Base-by-base conservation (phyloP, 345 rosid genomes). In the Anacardium occidentale region DNA sequence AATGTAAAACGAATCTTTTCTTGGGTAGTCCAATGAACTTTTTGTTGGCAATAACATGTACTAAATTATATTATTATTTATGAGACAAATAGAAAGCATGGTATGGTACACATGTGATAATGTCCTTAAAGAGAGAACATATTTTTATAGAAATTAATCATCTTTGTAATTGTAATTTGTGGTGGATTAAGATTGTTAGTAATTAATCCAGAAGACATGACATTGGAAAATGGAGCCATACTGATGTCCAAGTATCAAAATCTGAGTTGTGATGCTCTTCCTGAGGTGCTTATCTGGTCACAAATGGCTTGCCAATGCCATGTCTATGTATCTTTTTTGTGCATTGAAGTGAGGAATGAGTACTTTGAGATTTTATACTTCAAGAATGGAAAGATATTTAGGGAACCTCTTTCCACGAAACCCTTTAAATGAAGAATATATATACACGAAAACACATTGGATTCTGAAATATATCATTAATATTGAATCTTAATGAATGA, bases 1-100 rank as follows among this genome's bases (percentile, higher is more conserved):
- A 29, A 3, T 62, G 50, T 60, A 34, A 21, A 32, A 44, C 59
- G 72, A 72, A 67, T 72, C 76, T 25, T 68, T 71, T 77, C 76
- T 72, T 72, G 77, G 74, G 34, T 55, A 53, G 47, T 40, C 65
- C 54, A 72, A 72, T 20, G 52, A 1, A 1, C 3, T 29, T 45
- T 60, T 61, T 52, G 26, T 50, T 66, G 44, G 54, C 61, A 70
- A 50, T 2, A 52, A 18, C 68, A 51, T 7, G 11, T 58, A 29
- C 14, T 47, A 47, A 47, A 54, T 22, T 40, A 40, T 29, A 29
- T 29, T 25, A 14, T n/a, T 6, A 29, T 69, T 56, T 29, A 52
- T 12, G 45, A 3, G n/a, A 58, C 6, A 34, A 47, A 26, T 22
- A 34, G n/a, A n/a, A n/a, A n/a, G n/a, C 14, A 13, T 4, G 2